Percentiles rank a stretch among this genome's conserved stretches.
phyloP scores from a whole-genome alignment of 306 rosid species.

The Lablab purpureus region DNA sequence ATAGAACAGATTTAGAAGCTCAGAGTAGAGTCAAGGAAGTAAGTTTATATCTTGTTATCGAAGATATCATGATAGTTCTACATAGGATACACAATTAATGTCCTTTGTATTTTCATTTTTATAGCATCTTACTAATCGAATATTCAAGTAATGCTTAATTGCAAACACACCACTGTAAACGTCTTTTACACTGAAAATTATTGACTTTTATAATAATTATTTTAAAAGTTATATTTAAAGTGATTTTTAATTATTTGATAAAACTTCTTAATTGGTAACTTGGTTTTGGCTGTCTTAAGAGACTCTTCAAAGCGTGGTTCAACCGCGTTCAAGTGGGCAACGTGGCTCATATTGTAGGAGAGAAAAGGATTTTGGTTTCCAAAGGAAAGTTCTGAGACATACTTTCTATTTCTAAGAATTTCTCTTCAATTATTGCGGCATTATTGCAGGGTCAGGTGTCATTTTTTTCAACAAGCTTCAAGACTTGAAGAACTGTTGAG shows the following conservation, averaged over 20 bases:
- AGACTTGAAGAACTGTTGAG: neutral
- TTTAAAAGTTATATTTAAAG: too few species aligned
- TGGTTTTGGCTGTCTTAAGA: neutral
- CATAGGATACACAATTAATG: too few species aligned
- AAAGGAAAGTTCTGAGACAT: neutral
- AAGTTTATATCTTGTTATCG: too few species aligned
- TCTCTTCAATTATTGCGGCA: slow-evolving; percentile 8
- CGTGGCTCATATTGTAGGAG: neutral
- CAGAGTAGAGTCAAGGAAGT: too few species aligned
- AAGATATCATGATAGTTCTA: too few species aligned
- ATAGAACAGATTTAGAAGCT: too few species aligned
- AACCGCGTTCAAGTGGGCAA: slow-evolving; percentile 12
- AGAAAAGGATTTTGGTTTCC: neutral
- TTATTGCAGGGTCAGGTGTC: neutral
- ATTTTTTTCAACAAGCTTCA: neutral
- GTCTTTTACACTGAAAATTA: neutral
- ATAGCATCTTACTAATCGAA: too few species aligned
- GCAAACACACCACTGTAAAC: too few species aligned
- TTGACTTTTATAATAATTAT: too few species aligned
- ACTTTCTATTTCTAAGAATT: neutral
- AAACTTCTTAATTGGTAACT: neutral
- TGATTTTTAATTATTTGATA: too few species aligned
- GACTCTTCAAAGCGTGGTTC: neutral
- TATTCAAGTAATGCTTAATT: too few species aligned
- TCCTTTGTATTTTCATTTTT: too few species aligned